These are phyloP conservation scores for Trichothecium roseum DNA, from an alignment of 2,329 filamentous ascomycete genomes.

Conservation along the genomic window DNA sequence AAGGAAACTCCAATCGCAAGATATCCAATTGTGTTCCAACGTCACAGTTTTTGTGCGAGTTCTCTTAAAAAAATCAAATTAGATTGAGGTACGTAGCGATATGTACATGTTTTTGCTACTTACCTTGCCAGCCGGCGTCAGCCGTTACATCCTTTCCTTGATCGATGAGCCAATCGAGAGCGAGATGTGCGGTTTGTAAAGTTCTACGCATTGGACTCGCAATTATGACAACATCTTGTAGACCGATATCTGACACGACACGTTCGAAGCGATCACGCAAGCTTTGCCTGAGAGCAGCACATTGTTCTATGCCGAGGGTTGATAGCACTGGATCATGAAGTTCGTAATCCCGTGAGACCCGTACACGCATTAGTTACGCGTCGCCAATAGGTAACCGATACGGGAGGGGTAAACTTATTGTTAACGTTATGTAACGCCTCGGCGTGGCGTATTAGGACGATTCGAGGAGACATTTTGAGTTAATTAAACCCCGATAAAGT, in stretches of 20 bases:
- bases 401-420: conserved; percentile 28
- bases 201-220: conserved; percentile 57
- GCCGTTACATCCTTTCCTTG: conserved; percentile 42
- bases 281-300: conserved; percentile 28
- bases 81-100: background rate
- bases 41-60: conserved; percentile 48
- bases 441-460: conserved; percentile 85
- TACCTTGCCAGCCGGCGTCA: conserved; percentile 56
- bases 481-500: too few species aligned
- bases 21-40: conserved; percentile 42
- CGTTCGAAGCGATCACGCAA: conserved; percentile 27
- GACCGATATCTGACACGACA: conserved; percentile 11
- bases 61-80: conserved; percentile 28
- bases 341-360: conserved; percentile 30
- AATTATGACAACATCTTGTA: conserved; percentile 36
- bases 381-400: too few species aligned
- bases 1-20: conserved; percentile 34
- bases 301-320: conserved; percentile 37
- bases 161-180: conserved; percentile 47
- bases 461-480: conserved; percentile 29
- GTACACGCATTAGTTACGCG: conserved; percentile 3
- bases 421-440: conserved; percentile 52
- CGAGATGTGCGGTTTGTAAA: conserved; percentile 50
- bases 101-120: background rate
- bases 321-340: conserved; percentile 42